phyloP scores from a whole-genome alignment of 768 basidiomycete species.

The Phanerodontia chrysosporium region DNA sequence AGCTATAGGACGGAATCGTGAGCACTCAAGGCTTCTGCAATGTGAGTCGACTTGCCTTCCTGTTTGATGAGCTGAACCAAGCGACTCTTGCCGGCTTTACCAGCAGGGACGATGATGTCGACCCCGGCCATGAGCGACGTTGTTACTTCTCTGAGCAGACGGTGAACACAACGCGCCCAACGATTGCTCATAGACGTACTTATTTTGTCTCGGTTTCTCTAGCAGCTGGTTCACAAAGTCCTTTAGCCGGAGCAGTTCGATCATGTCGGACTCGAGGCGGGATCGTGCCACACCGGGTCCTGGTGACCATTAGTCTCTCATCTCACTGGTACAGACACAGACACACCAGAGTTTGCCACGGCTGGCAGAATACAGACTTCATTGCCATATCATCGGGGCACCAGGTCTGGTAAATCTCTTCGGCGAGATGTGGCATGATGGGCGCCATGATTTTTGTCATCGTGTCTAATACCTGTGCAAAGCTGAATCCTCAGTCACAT shows the following conservation, averaged over 20 bases:
- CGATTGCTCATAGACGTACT: conserved; percentile 40
- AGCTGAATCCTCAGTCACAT: not conserved
- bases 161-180: not conserved
- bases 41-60: conserved; percentile 1
- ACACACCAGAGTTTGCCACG: conserved; percentile 70
- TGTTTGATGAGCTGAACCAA: not conserved
- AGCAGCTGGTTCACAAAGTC: conserved; percentile 58
- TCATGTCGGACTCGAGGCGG: conserved; percentile 59
- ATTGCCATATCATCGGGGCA: conserved; percentile 21
- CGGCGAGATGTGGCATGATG: conserved; percentile 84
- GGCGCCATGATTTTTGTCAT: conserved; percentile 76
- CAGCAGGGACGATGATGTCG: conserved; percentile 33
- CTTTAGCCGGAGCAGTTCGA: conserved; percentile 55
- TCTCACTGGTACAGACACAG: not conserved
- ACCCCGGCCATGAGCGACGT: conserved; percentile 78
- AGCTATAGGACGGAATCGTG: not conserved
- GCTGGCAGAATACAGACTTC: conserved; percentile 64
- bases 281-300: conserved; percentile 62
- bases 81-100: not conserved
- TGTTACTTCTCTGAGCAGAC: conserved; percentile 51
- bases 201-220: conserved; percentile 71
- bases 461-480: conserved; percentile 64
- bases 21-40: too few relatives aligned
- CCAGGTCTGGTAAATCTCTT: conserved; percentile 65
- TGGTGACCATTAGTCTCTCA: conserved; percentile 22